These are phyloP conservation scores for Xylaria grammica DNA, from an alignment of 495 filamentous ascomycete genomes.

Conservation along the genomic window DNA sequence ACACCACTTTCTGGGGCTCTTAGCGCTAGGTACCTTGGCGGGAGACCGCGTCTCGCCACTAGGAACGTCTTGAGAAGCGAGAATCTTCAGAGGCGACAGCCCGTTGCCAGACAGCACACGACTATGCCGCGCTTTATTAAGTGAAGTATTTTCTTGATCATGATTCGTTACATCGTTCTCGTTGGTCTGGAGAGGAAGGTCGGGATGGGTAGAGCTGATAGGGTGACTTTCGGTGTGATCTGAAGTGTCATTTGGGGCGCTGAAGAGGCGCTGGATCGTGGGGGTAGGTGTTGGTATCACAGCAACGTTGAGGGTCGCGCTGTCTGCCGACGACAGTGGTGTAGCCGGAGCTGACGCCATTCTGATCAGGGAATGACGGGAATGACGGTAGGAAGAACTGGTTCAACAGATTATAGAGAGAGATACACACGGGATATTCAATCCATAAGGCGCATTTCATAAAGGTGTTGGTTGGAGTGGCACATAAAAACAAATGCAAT, in stretches of 20 bases:
- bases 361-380: not conserved
- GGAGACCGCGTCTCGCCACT: conserved; percentile 32
- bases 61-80: conserved; percentile 32
- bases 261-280: conserved; percentile 15
- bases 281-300: conserved; percentile 10
- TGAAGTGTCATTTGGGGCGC: not conserved
- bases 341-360: conserved; percentile 21
- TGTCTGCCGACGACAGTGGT: conserved; percentile 6
- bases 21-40: conserved; percentile 29
- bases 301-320: conserved; percentile 7
- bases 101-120: conserved; percentile 54
- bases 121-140: conserved; percentile 48
- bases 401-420: not conserved
- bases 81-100: conserved; percentile 56
- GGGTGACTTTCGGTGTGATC: not conserved
- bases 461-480: not conserved
- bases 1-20: conserved; percentile 53
- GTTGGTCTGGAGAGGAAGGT: conserved; percentile 32
- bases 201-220: not conserved
- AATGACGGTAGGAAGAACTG: too few relatives aligned
- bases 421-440: not conserved
- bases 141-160: conserved; percentile 40
- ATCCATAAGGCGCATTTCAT: not conserved
- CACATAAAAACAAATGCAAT: not conserved
- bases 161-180: conserved; percentile 36